Evolutionary conservation across 441 rosid genomes (phyloP).

Genomic region (Codiaeum variegatum): DNA sequence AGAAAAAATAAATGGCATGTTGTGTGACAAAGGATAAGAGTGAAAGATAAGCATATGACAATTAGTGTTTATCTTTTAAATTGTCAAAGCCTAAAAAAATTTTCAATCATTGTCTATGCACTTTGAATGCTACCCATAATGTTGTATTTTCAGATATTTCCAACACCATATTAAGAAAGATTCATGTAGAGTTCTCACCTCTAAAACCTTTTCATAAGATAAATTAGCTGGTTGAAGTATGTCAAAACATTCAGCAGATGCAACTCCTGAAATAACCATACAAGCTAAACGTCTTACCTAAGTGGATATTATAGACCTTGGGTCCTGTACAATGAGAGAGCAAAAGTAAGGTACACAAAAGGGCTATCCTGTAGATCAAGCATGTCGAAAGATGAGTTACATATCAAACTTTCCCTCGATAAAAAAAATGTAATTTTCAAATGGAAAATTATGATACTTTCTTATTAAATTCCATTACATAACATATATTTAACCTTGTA

Average conservation of each 20-base stretch:
- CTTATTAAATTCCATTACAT: not conserved
- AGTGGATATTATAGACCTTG: constrained; percentile 75
- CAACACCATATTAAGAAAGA: not conserved
- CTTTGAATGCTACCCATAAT: not conserved
- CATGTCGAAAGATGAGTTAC: not conserved
- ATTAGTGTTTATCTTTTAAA: not conserved
- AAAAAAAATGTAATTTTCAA: not conserved
- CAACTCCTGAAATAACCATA: constrained; percentile 60
- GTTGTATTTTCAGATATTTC: not conserved
- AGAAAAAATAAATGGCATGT: not conserved
- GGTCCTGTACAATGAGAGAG: constrained; percentile 35
- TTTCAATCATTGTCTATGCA: not conserved
- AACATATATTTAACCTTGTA: not conserved
- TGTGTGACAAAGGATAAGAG: not conserved
- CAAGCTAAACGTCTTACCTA: constrained; percentile 71
- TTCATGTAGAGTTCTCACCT: constrained; percentile 34
- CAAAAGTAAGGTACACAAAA: constrained; percentile 5
- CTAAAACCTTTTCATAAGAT: constrained; percentile 41
- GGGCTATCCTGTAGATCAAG: not conserved
- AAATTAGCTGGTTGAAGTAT: constrained; percentile 71
- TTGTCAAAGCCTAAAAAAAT: not conserved
- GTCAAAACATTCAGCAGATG: constrained; percentile 46
- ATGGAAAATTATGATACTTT: not conserved
- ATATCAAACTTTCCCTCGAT: not conserved
- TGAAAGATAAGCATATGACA: not conserved